A percentile compares a stretch with the other conserved stretches of the same genome.
phyloP scores from a whole-genome alignment of 129 eudicot genomes.

The Pulicaria dysenterica region DNA sequence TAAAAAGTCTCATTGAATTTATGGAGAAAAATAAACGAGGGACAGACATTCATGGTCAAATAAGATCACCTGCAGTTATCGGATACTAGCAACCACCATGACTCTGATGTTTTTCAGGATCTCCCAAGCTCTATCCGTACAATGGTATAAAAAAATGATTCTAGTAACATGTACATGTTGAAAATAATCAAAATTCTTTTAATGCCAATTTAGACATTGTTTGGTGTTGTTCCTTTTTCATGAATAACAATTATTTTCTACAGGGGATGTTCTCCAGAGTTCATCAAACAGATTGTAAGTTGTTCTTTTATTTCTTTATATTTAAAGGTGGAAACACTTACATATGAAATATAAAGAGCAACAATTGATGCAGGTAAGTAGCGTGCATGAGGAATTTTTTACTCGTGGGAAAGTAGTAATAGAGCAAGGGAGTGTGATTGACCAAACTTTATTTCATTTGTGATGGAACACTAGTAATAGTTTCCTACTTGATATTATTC shows the following conservation, averaged over 20 bases:
- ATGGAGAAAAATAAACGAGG: background rate
- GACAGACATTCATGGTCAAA: conserved; percentile 18
- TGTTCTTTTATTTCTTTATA: no score
- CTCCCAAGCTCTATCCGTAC: conserved; percentile 89
- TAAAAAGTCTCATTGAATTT: conserved; percentile 46
- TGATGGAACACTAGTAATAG: conserved; percentile 85
- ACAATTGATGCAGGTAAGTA: no score
- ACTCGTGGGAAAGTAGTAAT: conserved; percentile 89
- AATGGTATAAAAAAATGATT: no score
- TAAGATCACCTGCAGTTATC: background rate
- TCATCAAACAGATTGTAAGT: conserved; percentile 76
- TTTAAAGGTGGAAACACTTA: no score
- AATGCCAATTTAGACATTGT: no score
- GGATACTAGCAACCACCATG: background rate
- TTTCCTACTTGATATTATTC: no score
- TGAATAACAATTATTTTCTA: conserved; percentile 86
- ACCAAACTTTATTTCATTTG: conserved; percentile 91
- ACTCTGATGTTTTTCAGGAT: conserved; percentile 69
- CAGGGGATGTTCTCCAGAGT: conserved; percentile 83
- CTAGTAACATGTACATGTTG: no score
- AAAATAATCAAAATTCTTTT: background rate
- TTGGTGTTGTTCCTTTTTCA: conserved; percentile 35
- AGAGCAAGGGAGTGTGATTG: conserved; percentile 86
- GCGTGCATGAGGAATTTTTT: conserved; percentile 91
- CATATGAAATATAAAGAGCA: no score